Conservation (phyloP, 1,284 basidiomycete genomes). For the Marasmius fiardii region DNA sequence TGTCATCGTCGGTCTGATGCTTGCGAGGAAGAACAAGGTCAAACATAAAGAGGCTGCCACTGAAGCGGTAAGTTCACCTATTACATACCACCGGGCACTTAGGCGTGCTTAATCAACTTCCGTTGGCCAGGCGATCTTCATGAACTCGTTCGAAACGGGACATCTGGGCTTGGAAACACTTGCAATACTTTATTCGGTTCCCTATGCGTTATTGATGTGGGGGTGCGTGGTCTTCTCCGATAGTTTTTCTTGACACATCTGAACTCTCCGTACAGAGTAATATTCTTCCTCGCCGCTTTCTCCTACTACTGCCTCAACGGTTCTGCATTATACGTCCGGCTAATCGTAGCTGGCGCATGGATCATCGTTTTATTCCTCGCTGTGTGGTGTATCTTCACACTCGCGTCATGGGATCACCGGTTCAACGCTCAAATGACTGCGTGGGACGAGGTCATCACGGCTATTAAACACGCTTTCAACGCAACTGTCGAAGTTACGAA, state of each 20-base stretch:
- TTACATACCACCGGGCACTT: too few species aligned
- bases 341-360: background rate
- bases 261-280: background rate
- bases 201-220: constrained; percentile 9
- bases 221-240: background rate
- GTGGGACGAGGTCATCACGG: background rate
- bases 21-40: constrained; percentile 34
- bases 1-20: constrained; percentile 34
- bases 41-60: constrained; percentile 27
- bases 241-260: background rate
- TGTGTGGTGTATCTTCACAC: constrained; percentile 9
- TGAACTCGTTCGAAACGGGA: background rate
- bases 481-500: background rate
- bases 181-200: constrained; percentile 8
- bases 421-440: background rate
- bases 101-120: too few species aligned
- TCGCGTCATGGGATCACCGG: background rate
- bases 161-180: constrained; percentile 7
- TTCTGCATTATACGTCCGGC: background rate
- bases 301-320: constrained; percentile 6
- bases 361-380: background rate
- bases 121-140: background rate
- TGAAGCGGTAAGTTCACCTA: constrained; percentile 27
- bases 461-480: background rate
- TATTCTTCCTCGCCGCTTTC: constrained; percentile 7